Conservation (phyloP, 2,329 filamentous ascomycete genomes). For the Scleromitrula shiraiana region DNA sequence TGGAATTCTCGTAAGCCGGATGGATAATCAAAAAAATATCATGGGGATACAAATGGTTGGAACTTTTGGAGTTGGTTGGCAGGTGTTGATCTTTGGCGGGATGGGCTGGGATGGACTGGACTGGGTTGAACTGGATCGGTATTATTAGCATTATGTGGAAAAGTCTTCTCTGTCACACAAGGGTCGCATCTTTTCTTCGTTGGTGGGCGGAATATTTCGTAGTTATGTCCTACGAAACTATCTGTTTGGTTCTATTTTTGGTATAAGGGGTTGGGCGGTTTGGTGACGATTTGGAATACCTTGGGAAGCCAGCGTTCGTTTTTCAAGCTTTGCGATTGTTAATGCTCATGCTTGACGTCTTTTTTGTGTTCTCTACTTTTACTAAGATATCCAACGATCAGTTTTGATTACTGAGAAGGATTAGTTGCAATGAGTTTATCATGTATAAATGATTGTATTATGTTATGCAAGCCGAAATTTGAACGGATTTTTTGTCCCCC, state of each 20-base stretch:
- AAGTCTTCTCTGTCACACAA: not conserved
- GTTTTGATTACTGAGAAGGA: not conserved
- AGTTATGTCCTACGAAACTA: not conserved
- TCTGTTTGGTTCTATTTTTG: not conserved
- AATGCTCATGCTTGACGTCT: not conserved
- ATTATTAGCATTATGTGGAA: not conserved
- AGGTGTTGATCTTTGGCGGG: not conserved
- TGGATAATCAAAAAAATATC: not conserved
- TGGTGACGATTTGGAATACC: not conserved
- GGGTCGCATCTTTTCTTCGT: not conserved
- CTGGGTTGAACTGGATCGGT: not conserved
- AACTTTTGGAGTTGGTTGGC: not conserved
- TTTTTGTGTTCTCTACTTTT: not conserved
- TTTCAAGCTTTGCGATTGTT: not conserved
- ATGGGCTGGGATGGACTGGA: not conserved
- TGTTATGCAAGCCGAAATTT: not conserved
- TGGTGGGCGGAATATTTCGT: not conserved
- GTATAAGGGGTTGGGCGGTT: not conserved
- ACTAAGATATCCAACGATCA: not conserved
- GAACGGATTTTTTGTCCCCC: no score
- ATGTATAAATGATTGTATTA: not conserved
- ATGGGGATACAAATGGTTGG: slow-evolving; percentile 1
- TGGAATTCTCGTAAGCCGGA: not conserved
- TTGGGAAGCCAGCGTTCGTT: not conserved
- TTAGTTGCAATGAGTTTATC: not conserved